These are phyloP conservation scores for Penicillium sp. DNA, from an alignment of 2,329 filamentous ascomycete species.

Conservation along the genomic window DNA sequence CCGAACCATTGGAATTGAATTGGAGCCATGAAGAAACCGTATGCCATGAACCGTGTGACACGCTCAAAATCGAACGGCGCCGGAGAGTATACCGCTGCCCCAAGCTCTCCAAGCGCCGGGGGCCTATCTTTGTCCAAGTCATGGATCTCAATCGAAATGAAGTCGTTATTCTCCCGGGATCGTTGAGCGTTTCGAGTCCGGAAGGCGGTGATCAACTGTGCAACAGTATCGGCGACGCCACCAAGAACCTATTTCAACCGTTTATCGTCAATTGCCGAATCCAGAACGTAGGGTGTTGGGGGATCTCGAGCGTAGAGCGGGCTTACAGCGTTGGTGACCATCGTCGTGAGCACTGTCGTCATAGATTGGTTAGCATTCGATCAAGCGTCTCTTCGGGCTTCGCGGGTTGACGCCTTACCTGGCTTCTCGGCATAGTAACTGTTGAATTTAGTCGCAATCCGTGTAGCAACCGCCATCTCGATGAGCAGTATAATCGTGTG, in stretches of 20 bases:
- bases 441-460: constrained; percentile 86
- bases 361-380: constrained; percentile 20
- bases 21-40: constrained; percentile 94
- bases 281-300: neutral
- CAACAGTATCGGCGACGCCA: constrained; percentile 94
- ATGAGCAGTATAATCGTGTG: constrained; percentile 82
- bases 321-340: constrained; percentile 92
- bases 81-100: constrained; percentile 64
- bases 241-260: constrained; percentile 65
- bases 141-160: constrained; percentile 82
- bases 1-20: constrained; percentile 95
- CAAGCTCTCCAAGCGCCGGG: constrained; percentile 64
- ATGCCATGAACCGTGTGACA: constrained; percentile 92
- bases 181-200: constrained; percentile 60
- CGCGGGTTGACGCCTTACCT: constrained; percentile 55
- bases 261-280: constrained; percentile 12
- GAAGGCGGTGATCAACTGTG: constrained; percentile 86
- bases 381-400: neutral
- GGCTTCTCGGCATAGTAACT: constrained; percentile 90
- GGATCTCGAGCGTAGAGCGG: neutral
- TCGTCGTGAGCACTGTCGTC: constrained; percentile 82
- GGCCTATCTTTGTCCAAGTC: constrained; percentile 82
- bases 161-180: constrained; percentile 61
- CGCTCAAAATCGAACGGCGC: constrained; percentile 95
- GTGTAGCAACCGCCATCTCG: constrained; percentile 82